These are phyloP conservation scores for Rhypophila decipiens DNA, from an alignment of 495 filamentous ascomycete genomes.

Conservation along the genomic window DNA sequence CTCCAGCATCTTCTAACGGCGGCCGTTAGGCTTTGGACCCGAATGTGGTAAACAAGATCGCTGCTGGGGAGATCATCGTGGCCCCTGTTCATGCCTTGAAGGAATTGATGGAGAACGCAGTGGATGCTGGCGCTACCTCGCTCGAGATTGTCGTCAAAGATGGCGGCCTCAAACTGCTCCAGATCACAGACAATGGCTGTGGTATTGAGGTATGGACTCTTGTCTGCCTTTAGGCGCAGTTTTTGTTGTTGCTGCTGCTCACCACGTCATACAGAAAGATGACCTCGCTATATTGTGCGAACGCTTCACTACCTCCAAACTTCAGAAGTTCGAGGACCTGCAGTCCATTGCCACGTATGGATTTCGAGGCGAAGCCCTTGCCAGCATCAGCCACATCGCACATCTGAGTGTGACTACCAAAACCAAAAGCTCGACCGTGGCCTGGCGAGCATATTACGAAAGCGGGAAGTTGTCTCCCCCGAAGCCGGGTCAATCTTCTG, in stretches of 20 bases:
- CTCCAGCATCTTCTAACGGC: not conserved
- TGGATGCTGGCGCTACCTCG: constrained; percentile 90
- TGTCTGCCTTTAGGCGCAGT: not conserved
- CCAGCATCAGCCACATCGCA: constrained; percentile 97
- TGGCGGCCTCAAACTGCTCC: constrained; percentile 91
- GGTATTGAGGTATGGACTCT: constrained; percentile 75
- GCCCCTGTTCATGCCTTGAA: constrained; percentile 96
- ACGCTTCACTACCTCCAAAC: constrained; percentile 93
- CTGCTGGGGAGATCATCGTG: constrained; percentile 98
- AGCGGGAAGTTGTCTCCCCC: constrained; percentile 77
- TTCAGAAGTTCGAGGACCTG: constrained; percentile 93
- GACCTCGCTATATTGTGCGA: constrained; percentile 93
- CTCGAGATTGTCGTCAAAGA: constrained; percentile 92
- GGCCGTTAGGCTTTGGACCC: constrained; percentile 69
- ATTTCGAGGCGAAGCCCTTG: constrained; percentile 93
- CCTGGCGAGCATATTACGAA: constrained; percentile 81
- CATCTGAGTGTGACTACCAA: constrained; percentile 93
- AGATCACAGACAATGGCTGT: constrained; percentile 97
- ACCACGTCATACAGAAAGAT: constrained; percentile 55
- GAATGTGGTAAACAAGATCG: constrained; percentile 98
- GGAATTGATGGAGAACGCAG: constrained; percentile 95
- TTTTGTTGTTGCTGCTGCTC: constrained; percentile 6
- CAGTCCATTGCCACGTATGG: constrained; percentile 90
- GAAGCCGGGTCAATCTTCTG: constrained; percentile 86
- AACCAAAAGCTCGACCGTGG: constrained; percentile 81